Evolutionary conservation across 2,329 filamentous ascomycete genomes (phyloP).

Genomic region (Massarina eburnea): DNA sequence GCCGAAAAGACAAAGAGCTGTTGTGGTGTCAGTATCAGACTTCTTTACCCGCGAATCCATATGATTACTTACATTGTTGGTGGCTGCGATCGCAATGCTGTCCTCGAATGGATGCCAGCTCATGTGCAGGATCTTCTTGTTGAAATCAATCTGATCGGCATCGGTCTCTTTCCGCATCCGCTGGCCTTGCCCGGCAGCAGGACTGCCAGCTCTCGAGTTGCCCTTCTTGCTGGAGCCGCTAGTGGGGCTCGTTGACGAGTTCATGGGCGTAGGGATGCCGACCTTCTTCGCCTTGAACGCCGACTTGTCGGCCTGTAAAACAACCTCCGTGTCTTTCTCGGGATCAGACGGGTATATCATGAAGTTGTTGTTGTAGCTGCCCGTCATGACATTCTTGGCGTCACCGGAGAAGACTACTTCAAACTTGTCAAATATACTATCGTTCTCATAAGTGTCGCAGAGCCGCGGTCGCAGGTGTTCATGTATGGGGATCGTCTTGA

Average conservation of each 20-base stretch:
- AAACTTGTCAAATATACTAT: conserved; percentile 99
- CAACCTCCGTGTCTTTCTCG: conserved; percentile 94
- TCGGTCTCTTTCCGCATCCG: conserved; percentile 99
- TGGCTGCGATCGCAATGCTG: conserved; percentile 98
- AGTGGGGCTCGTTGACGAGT: conserved; percentile 73
- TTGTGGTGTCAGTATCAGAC: conserved; percentile 11
- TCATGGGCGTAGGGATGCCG: conserved; percentile 95
- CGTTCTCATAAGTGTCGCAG: conserved; percentile 98
- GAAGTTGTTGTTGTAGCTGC: conserved; percentile 99
- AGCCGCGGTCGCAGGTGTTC: conserved; percentile 91
- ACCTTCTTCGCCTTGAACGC: conserved; percentile 99
- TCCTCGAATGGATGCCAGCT: conserved; percentile 99
- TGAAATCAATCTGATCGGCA: conserved; percentile 98
- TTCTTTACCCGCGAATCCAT: background rate
- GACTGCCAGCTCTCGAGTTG: conserved; percentile 83
- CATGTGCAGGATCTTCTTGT: conserved; percentile 99
- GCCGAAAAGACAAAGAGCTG: conserved; percentile 60
- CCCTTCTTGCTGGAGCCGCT: conserved; percentile 81
- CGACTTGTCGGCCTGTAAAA: conserved; percentile 96
- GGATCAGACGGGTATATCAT: conserved; percentile 99
- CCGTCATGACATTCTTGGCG: conserved; percentile 98
- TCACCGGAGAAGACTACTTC: conserved; percentile 98
- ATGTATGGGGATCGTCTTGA: conserved; percentile 99
- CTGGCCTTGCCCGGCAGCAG: conserved; percentile 80
- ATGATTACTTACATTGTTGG: conserved; percentile 83